Conservation (phyloP, 495 filamentous ascomycete genomes). For the Penicillium argentinense region DNA sequence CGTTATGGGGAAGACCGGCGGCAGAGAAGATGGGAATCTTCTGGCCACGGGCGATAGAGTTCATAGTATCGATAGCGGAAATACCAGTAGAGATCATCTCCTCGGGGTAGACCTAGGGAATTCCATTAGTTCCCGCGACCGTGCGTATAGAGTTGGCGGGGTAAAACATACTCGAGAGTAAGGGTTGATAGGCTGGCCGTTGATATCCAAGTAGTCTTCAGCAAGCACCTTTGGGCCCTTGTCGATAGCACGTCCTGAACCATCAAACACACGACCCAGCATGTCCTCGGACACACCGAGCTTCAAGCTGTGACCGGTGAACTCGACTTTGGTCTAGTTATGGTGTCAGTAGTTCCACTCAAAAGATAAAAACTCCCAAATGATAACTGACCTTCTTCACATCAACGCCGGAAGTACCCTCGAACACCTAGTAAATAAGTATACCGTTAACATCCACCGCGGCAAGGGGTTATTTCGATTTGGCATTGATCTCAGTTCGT, state of each 20-base stretch:
- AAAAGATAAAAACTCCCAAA: not conserved
- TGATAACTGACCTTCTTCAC: conserved; percentile 82
- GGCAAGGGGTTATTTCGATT: conserved; percentile 6
- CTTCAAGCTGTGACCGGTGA: conserved; percentile 95
- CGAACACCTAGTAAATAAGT: conserved; percentile 73
- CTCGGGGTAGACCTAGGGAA: conserved; percentile 84
- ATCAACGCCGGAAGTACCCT: conserved; percentile 95
- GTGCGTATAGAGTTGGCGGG: not conserved
- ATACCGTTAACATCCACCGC: conserved; percentile 22
- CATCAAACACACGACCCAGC: conserved; percentile 98
- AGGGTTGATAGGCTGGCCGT: conserved; percentile 98
- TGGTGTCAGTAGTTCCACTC: conserved; percentile 21
- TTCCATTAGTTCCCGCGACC: conserved; percentile 16
- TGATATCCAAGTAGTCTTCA: conserved; percentile 98
- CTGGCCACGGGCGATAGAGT: conserved; percentile 98
- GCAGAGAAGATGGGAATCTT: conserved; percentile 99
- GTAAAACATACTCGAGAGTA: conserved; percentile 80
- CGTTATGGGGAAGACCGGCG: conserved; percentile 96
- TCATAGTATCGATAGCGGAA: conserved; percentile 99
- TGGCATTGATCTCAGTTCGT: conserved; percentile 20
- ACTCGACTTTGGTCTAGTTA: conserved; percentile 85
- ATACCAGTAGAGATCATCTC: conserved; percentile 99
- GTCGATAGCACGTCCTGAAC: conserved; percentile 94
- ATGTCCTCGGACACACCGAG: conserved; percentile 99
- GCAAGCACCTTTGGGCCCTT: conserved; percentile 98